A percentile compares a stretch with the other conserved stretches of the same genome.
phyloP scores from a whole-genome alignment of 2,329 filamentous ascomycete genomes.

The Chalaropsis ovoidea region DNA sequence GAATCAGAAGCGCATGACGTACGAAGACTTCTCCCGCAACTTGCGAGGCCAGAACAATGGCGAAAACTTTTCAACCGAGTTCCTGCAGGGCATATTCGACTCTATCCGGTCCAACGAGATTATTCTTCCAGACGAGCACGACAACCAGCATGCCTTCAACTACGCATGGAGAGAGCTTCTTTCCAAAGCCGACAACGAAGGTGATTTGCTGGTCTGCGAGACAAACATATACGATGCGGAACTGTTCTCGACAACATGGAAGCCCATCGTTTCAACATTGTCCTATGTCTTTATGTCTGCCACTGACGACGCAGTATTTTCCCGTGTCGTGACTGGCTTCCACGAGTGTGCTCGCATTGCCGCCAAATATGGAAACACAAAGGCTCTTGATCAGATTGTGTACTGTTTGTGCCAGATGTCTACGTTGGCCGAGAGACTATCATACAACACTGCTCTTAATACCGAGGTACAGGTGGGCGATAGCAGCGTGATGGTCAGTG shows the following conservation, averaged over 20 bases:
- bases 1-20: conserved; percentile 68
- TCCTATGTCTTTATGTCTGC: conserved; percentile 99
- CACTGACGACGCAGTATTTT: conserved; percentile 90
- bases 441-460: conserved; percentile 78
- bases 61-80: conserved; percentile 73
- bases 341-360: conserved; percentile 93
- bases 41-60: conserved; percentile 81
- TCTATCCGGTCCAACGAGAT: conserved; percentile 91
- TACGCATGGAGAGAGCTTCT: conserved; percentile 95
- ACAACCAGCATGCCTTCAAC: conserved; percentile 92
- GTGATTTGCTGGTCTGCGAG: conserved; percentile 65
- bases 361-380: conserved; percentile 67
- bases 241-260: conserved; percentile 96
- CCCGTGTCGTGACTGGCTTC: conserved; percentile 85
- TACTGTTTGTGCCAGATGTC: conserved; percentile 85
- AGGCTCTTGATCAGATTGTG: conserved; percentile 86
- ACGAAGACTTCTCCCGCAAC: conserved; percentile 74
- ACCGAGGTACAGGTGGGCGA: conserved; percentile 90
- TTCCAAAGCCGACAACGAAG: conserved; percentile 67
- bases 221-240: conserved; percentile 95
- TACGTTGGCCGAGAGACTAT: conserved; percentile 63
- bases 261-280: conserved; percentile 82
- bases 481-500: conserved; percentile 95
- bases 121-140: conserved; percentile 91
- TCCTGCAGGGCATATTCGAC: conserved; percentile 76